These are phyloP conservation scores for Talaromyces nanjingensis DNA, from an alignment of 495 filamentous ascomycete genomes.

Conservation along the genomic window DNA sequence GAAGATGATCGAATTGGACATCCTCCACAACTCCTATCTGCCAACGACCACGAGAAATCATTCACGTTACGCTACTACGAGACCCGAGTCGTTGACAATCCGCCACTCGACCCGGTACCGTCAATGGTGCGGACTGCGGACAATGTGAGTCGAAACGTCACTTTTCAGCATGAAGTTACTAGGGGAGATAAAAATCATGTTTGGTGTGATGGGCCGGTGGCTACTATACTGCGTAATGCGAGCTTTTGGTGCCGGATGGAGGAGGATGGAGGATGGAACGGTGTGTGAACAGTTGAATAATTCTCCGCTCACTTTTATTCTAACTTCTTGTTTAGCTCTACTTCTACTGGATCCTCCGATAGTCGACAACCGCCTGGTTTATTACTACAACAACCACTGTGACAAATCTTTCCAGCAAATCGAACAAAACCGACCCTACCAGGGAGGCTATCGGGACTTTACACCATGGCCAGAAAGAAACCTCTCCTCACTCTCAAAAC, in stretches of 20 bases:
- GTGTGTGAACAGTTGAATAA: background rate
- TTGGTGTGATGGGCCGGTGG: background rate
- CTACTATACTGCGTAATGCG: background rate
- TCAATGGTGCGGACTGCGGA: background rate
- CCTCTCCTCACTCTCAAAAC: background rate
- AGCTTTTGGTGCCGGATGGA: background rate
- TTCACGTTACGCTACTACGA: conserved; percentile 1
- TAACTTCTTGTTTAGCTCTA: background rate
- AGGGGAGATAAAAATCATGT: background rate
- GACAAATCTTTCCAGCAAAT: background rate
- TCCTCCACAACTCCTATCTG: background rate
- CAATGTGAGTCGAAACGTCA: background rate
- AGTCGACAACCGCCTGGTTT: background rate
- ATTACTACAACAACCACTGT: background rate
- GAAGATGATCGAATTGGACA: background rate
- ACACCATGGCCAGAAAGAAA: background rate
- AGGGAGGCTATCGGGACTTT: background rate
- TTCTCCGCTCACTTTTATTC: too few relatives aligned
- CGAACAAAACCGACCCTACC: background rate
- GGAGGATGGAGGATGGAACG: background rate
- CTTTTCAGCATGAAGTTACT: background rate
- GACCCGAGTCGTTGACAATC: background rate
- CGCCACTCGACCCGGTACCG: background rate
- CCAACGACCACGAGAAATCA: background rate
- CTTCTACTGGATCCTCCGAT: background rate